Base-by-base conservation (phyloP, 139 green algal species). In the Trebouxia sp. region DNA sequence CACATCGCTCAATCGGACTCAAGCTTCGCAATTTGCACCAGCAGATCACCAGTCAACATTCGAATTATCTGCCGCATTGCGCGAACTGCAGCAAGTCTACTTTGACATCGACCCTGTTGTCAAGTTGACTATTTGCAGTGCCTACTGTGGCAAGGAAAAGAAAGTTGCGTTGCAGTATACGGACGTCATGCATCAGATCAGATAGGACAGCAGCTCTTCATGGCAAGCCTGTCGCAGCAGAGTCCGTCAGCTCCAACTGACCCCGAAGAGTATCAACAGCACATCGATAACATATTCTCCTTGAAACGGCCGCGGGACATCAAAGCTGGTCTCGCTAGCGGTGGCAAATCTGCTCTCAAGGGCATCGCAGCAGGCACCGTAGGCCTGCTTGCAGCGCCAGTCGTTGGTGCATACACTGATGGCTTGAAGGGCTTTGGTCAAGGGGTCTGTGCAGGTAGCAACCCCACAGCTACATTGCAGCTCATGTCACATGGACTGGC, bases 371-470 rank as follows among this genome's bases (percentile, higher is more conserved):
- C 69, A 17, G 92, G 92, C 8, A 82, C 83, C 11, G 89, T 81
- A 0, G 87, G 87, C n/a, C 83, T 97, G 10, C 78, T 97, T 9
- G 95, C 90, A 14, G 94, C 91, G 0, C 94, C 92, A 0, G 83
- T 90, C 14, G 82, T 95, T 0, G 92, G 92, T 17, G 93, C 92
- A 0, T 78, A 87, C 32, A 81, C 90, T 24, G 90, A 94, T 0
- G 94, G 94, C 22, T 79, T 88, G 1, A 78, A 76, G 4, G 94
- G 94, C 0, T 95, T 95, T 83, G 88, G 88, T 56, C 95, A 95
- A 66, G 94, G 94, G 0, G 62, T 94, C 0, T 90, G 83, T 1
- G 86, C 88, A 88, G 92, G 92, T 94, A 39, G n/a, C n/a, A n/a
- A n/a, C n/a, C n/a, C n/a, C n/a, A n/a, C n/a, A n/a, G n/a, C n/a